phyloP scores from a whole-genome alignment of 2,329 filamentous ascomycete genomes.

The Aspergillus sp. region DNA sequence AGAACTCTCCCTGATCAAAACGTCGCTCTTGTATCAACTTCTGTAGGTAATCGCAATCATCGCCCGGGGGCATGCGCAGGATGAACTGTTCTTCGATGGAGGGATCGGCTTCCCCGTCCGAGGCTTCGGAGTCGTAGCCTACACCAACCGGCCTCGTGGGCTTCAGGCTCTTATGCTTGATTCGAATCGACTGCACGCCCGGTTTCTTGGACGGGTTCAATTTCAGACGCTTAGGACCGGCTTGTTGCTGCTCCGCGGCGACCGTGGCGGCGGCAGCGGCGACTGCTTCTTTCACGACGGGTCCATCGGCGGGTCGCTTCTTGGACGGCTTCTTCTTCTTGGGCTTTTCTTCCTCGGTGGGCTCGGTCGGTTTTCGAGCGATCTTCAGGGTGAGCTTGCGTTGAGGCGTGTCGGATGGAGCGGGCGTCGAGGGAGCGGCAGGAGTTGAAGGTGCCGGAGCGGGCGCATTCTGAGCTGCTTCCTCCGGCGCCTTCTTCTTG shows the following conservation, averaged over 20 bases:
- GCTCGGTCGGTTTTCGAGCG: constrained; percentile 28
- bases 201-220: constrained; percentile 40
- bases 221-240: constrained; percentile 40
- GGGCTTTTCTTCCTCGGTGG: constrained; percentile 19
- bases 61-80: constrained; percentile 81
- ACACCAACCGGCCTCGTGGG: constrained; percentile 74
- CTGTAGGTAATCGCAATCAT: constrained; percentile 80
- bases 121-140: constrained; percentile 94
- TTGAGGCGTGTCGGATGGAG: constrained; percentile 27
- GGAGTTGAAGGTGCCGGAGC: constrained; percentile 15
- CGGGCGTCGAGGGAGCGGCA: neutral
- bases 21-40: constrained; percentile 73
- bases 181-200: constrained; percentile 49
- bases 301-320: constrained; percentile 38
- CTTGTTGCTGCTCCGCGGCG: constrained; percentile 15
- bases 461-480: constrained; percentile 20
- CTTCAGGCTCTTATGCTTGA: constrained; percentile 67
- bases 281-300: constrained; percentile 23
- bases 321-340: constrained; percentile 41
- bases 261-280: constrained; percentile 16
- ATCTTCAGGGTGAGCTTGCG: constrained; percentile 45
- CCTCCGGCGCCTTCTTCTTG: constrained; percentile 36
- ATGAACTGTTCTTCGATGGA: constrained; percentile 87
- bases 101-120: constrained; percentile 83
- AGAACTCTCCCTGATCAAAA: constrained; percentile 77